Conservation (phyloP, 1,284 basidiomycete species). For the Phellinidium pouzarii region DNA sequence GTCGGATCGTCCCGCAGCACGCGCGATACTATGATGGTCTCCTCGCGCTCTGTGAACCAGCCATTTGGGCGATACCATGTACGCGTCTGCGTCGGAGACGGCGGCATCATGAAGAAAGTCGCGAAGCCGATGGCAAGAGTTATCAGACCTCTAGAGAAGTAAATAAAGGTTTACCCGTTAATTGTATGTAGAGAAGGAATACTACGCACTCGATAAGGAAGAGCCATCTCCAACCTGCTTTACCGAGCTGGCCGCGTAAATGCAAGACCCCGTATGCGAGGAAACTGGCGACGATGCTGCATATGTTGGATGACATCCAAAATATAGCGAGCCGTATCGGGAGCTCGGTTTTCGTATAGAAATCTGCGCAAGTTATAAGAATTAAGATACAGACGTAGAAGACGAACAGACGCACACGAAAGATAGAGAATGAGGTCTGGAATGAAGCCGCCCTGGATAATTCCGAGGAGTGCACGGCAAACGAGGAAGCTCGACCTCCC, state of each 20-base stretch:
- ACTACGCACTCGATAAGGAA: constrained; percentile 47
- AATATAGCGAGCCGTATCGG: constrained; percentile 61
- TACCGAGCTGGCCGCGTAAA: constrained; percentile 49
- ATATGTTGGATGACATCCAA: constrained; percentile 56
- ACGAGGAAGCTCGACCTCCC: constrained; percentile 49
- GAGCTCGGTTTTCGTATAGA: constrained; percentile 62
- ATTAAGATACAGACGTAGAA: neutral
- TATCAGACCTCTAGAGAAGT: constrained; percentile 34
- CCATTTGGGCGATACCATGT: constrained; percentile 61
- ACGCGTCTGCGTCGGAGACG: constrained; percentile 61
- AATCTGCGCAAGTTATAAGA: constrained; percentile 33
- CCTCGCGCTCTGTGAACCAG: constrained; percentile 59
- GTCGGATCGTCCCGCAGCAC: constrained; percentile 68
- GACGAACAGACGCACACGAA: constrained; percentile 39
- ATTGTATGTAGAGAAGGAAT: neutral
- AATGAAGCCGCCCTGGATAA: constrained; percentile 59
- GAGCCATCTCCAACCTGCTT: constrained; percentile 54
- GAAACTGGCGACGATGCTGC: constrained; percentile 51
- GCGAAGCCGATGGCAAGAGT: constrained; percentile 52
- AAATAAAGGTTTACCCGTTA: neutral
- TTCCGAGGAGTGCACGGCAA: constrained; percentile 29
- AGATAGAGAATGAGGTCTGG: constrained; percentile 62
- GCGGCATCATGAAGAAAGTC: constrained; percentile 66
- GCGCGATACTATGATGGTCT: constrained; percentile 48
- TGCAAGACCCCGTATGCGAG: constrained; percentile 58